Evolutionary conservation across 805 yeast genomes (phyloP).

Genomic region (Lipomyces lipofer): DNA sequence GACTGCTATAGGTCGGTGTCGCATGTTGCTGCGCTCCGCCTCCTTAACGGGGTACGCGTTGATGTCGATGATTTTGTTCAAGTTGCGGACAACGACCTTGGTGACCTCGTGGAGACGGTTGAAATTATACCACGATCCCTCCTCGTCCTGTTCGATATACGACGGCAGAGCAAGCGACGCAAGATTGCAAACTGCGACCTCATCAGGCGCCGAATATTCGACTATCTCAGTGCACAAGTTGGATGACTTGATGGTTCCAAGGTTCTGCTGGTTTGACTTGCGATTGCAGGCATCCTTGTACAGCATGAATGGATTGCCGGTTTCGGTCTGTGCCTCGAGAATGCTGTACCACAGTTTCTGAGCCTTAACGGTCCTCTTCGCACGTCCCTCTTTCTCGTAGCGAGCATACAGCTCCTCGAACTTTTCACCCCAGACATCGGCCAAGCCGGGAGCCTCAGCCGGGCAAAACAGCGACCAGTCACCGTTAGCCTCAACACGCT

Average conservation of each 20-base stretch:
- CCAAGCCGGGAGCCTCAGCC: constrained; percentile 80
- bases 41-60: constrained; percentile 80
- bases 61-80: constrained; percentile 81
- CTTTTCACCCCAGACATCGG: constrained; percentile 81
- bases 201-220: constrained; percentile 88
- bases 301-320: constrained; percentile 93
- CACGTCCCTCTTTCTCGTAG: constrained; percentile 72
- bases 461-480: constrained; percentile 93
- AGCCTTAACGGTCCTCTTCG: constrained; percentile 68
- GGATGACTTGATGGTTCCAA: constrained; percentile 90
- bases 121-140: constrained; percentile 64
- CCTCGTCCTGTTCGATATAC: constrained; percentile 55
- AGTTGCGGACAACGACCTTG: constrained; percentile 74
- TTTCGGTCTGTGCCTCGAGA: constrained; percentile 89
- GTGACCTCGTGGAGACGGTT: constrained; percentile 69
- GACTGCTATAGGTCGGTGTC: constrained; percentile 90
- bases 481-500: constrained; percentile 72
- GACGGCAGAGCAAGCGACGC: constrained; percentile 89
- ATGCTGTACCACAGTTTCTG: constrained; percentile 90
- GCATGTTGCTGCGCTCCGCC: constrained; percentile 72
- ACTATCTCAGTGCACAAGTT: constrained; percentile 93
- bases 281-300: constrained; percentile 89
- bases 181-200: constrained; percentile 92
- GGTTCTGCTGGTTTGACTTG: constrained; percentile 86
- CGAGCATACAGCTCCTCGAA: constrained; percentile 68